A percentile compares a stretch with the other conserved stretches of the same genome.
These are phyloP conservation scores for Calocera cornea DNA, from an alignment of 768 basidiomycete genomes.

Conservation along the genomic window DNA sequence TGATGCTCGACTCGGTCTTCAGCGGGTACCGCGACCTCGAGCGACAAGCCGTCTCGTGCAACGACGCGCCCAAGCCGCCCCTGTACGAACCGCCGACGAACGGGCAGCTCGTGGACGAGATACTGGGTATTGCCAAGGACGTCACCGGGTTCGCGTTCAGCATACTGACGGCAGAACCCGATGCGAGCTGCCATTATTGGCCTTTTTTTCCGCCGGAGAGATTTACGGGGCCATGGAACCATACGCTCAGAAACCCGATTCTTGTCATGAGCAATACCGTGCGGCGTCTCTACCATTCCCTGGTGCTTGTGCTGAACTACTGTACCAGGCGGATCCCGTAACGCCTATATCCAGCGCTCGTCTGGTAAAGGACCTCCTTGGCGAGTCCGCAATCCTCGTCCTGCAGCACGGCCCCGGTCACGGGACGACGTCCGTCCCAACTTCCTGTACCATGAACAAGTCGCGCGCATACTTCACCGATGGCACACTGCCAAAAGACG, in stretches of 20 bases:
- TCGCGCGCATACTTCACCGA: neutral
- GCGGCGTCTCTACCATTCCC: neutral
- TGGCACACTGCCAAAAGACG: neutral
- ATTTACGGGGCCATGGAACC: slow-evolving; percentile 23
- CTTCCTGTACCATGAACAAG: neutral
- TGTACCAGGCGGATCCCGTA: slow-evolving; percentile 14
- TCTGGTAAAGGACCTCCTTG: slow-evolving; percentile 9
- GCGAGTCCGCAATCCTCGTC: slow-evolving; percentile 10
- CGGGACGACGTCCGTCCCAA: neutral
- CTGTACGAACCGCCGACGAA: slow-evolving; percentile 6
- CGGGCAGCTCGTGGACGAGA: slow-evolving; percentile 10
- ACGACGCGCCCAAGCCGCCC: slow-evolving; percentile 7
- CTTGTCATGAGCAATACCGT: slow-evolving; percentile 19
- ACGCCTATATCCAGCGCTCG: slow-evolving; percentile 14
- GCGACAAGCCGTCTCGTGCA: slow-evolving; percentile 12
- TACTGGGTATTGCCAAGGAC: neutral
- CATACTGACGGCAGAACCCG: slow-evolving; percentile 7
- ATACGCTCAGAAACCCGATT: slow-evolving; percentile 20
- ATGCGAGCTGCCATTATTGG: slow-evolving; percentile 17
- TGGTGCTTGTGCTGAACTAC: neutral
- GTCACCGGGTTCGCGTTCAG: slow-evolving; percentile 10
- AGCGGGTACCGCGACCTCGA: slow-evolving; percentile 5
- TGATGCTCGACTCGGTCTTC: neutral
- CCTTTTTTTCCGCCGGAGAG: slow-evolving; percentile 14
- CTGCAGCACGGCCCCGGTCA: slow-evolving; percentile 9